phyloP scores from a whole-genome alignment of 108 stramenopile species.

The Pelagomonas calceolata region DNA sequence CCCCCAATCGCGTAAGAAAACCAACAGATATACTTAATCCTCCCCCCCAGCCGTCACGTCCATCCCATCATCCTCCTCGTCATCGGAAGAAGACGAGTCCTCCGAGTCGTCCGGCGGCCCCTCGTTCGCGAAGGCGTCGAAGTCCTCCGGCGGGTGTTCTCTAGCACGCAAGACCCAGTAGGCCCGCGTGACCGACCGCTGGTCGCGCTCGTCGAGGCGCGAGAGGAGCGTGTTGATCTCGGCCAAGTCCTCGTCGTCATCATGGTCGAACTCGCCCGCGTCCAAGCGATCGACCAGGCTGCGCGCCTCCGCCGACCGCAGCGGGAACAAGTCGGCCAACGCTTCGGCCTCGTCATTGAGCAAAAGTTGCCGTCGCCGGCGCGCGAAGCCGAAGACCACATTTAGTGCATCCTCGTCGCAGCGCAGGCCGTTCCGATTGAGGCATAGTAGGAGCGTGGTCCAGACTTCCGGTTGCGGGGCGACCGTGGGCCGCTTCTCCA shows the following conservation, averaged over 20 bases:
- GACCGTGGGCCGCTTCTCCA: not conserved
- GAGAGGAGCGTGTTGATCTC: conserved; percentile 40
- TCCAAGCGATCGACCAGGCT: conserved; percentile 8
- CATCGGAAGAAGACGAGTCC: too few species aligned
- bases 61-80: too few species aligned
- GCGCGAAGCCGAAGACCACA: not conserved
- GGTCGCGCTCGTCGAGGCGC: conserved; percentile 26
- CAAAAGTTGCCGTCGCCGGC: not conserved
- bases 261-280: conserved; percentile 11
- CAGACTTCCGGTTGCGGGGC: not conserved
- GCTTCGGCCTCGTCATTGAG: not conserved
- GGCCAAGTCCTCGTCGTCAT: conserved; percentile 19
- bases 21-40: too few species aligned
- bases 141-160: not conserved
- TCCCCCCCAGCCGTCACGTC: too few species aligned
- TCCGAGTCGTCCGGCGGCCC: too few species aligned
- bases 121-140: not conserved
- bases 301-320: conserved; percentile 2
- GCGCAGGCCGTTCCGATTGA: not conserved
- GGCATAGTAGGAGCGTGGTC: not conserved
- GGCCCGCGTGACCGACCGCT: not conserved
- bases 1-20: too few species aligned
- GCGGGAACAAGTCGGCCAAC: not conserved
- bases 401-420: not conserved
- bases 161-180: not conserved